Percentiles rank a stretch among this genome's conserved stretches.
These are phyloP conservation scores for Cylindrotheca closterium DNA, from an alignment of 108 stramenopile genomes.

Conservation along the genomic window DNA sequence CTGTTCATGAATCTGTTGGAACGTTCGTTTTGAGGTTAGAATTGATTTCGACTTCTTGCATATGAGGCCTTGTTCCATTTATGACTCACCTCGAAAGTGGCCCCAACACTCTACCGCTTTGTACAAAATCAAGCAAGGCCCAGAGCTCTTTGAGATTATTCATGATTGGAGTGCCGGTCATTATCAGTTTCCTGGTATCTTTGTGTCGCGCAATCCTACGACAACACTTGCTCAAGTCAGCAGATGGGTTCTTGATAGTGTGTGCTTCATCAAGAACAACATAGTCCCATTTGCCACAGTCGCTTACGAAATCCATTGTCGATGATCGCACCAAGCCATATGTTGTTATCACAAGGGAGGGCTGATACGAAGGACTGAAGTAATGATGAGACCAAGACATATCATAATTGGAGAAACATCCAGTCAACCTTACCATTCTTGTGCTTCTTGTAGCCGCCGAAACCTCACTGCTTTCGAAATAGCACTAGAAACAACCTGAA, in stretches of 20 bases:
- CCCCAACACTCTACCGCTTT: slow-evolving; percentile 67
- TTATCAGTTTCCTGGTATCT: slow-evolving; percentile 70
- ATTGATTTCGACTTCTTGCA: neutral
- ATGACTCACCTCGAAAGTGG: slow-evolving; percentile 33
- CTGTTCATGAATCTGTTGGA: slow-evolving; percentile 50
- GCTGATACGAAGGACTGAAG: slow-evolving; percentile 31
- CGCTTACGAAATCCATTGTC: slow-evolving; percentile 1
- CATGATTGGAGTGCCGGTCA: slow-evolving; percentile 96
- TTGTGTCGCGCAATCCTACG: slow-evolving; percentile 45
- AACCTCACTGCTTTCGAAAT: slow-evolving; percentile 35
- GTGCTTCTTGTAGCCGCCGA: slow-evolving; percentile 48
- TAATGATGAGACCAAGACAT: neutral
- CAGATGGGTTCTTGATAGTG: slow-evolving; percentile 87
- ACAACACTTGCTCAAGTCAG: slow-evolving; percentile 64
- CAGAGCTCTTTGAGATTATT: slow-evolving; percentile 93
- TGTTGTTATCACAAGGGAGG: slow-evolving; percentile 71
- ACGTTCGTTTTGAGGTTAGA: neutral
- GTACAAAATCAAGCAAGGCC: slow-evolving; percentile 91
- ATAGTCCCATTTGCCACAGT: slow-evolving; percentile 79
- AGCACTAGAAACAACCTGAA: slow-evolving; percentile 58
- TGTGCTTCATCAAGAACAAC: slow-evolving; percentile 97
- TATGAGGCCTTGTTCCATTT: neutral
- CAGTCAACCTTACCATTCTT: slow-evolving; percentile 34
- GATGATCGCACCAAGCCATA: slow-evolving; percentile 63
- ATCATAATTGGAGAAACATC: neutral